Percentiles rank a stretch among this genome's conserved stretches.
phyloP scores from a whole-genome alignment of 495 filamentous ascomycete genomes.

The Neohortaea acidophila region DNA sequence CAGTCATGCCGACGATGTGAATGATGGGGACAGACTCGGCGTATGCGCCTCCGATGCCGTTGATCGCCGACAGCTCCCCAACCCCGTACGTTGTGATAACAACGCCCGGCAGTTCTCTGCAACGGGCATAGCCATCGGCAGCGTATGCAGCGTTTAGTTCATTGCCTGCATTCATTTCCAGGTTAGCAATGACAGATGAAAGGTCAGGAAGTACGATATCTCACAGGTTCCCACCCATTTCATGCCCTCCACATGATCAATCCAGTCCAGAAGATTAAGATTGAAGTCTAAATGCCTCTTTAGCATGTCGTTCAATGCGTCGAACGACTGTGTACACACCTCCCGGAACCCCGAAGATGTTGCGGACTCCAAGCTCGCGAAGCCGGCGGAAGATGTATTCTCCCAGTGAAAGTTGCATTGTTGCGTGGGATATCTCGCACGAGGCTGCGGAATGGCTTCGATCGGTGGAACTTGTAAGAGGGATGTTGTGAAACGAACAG shows the following conservation, averaged over 20 bases:
- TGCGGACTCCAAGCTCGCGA: slow-evolving; percentile 1
- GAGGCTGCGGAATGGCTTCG: no score
- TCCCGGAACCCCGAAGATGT: slow-evolving; percentile 46
- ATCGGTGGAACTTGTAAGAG: no score
- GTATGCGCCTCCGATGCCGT: slow-evolving; percentile 53
- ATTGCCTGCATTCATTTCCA: no score
- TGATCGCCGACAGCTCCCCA: slow-evolving; percentile 53
- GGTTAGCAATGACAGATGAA: no score
- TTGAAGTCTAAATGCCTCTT: no score
- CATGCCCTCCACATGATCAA: slow-evolving; percentile 43
- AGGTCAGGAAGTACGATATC: no score
- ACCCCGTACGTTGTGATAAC: slow-evolving; percentile 65
- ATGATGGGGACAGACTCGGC: slow-evolving; percentile 63
- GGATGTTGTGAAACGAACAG: no score
- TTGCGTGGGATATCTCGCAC: no score
- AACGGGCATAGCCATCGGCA: slow-evolving; percentile 54
- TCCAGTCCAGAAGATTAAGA: slow-evolving; percentile 42
- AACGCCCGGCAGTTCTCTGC: slow-evolving; percentile 36
- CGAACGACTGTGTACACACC: no score
- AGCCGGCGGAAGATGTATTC: slow-evolving; percentile 4
- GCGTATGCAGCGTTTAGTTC: slow-evolving; percentile 58
- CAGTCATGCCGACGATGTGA: slow-evolving; percentile 57
- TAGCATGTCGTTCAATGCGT: no score
- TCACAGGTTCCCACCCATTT: slow-evolving; percentile 55
- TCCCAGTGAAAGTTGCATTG: slow-evolving; percentile 2